Base-by-base conservation (phyloP, 129 eudicot genomes). In the Tagetes erecta region DNA sequence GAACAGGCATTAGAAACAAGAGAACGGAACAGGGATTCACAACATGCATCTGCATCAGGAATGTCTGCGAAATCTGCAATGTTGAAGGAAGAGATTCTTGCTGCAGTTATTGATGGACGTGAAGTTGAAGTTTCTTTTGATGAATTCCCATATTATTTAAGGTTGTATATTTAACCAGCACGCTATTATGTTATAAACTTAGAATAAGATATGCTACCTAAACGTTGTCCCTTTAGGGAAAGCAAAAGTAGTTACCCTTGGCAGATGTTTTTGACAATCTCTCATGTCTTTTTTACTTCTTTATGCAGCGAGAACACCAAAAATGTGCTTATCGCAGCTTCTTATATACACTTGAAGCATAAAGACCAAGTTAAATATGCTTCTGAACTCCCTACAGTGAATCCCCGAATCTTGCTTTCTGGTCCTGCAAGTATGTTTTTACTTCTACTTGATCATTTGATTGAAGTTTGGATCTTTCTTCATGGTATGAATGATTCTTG, bases 351-450 rank as follows among this genome's bases (percentile, higher is more conserved):
- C 81, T 51, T 93, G 81, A 93, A 86, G 90, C 90, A 84, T 79
- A 82, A 73, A 70, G 92, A 93, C 58, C 86, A 86, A 71, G 96
- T 82, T 44, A 90, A 90, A 83, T 86, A 78, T 76, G 86, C 95
- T 9, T 80, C 91, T 47, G 90, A 88, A 60, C 86, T 93, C 47
- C 85, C 98, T 47, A 90, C 92, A 8, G 76, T 90, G 72, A 87
- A 87, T 68, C 98, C 98, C 30, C 81, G 97, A 82, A 86, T 93
- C 78, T 84, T 93, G 83, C 96, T 93, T 71, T 90, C 92, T 27
- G 96, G 98, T 80, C 98, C 98, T 20, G 86, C 98, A 79, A 96
- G 98, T 89, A 71, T 31, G 80, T 71, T 64, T 31, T 35, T 47
- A 67, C 2, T 57, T 57, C 13, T 57, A 30, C 64, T 57, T 57